These are phyloP conservation scores for Fusarium sp. DNA, from an alignment of 2,329 filamentous ascomycete genomes.

Conservation along the genomic window DNA sequence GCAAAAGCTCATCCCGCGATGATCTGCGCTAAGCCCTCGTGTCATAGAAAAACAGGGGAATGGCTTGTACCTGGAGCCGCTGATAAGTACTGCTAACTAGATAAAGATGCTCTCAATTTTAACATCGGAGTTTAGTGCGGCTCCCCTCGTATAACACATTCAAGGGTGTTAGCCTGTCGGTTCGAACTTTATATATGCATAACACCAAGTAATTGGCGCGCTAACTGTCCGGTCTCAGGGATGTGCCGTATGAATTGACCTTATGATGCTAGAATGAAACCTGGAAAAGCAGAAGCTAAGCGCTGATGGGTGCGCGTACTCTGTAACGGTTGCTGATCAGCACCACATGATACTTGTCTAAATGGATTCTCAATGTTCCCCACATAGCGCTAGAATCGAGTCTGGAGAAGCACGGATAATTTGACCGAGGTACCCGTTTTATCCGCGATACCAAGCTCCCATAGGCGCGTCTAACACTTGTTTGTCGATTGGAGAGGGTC, in stretches of 20 bases:
- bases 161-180: neutral
- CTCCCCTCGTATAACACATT: neutral
- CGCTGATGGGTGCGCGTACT: constrained; percentile 4
- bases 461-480: constrained; percentile 12
- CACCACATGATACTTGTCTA: neutral
- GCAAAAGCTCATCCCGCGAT: neutral
- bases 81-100: neutral
- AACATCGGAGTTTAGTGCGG: neutral
- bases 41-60: neutral
- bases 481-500: too few relatives aligned
- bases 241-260: constrained; percentile 2
- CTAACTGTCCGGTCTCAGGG: rapidly evolving
- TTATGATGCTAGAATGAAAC: constrained; percentile 1
- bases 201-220: neutral
- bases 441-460: constrained; percentile 10
- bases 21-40: neutral
- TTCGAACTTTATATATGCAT: neutral
- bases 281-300: neutral
- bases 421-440: constrained; percentile 2
- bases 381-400: neutral
- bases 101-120: too few relatives aligned
- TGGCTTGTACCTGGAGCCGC: too few relatives aligned
- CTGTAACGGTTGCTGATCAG: neutral
- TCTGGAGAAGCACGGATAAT: neutral
- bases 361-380: neutral